Conservation (phyloP, 1,284 basidiomycete genomes). For the Anthracocystis panici-leucophaei region DNA sequence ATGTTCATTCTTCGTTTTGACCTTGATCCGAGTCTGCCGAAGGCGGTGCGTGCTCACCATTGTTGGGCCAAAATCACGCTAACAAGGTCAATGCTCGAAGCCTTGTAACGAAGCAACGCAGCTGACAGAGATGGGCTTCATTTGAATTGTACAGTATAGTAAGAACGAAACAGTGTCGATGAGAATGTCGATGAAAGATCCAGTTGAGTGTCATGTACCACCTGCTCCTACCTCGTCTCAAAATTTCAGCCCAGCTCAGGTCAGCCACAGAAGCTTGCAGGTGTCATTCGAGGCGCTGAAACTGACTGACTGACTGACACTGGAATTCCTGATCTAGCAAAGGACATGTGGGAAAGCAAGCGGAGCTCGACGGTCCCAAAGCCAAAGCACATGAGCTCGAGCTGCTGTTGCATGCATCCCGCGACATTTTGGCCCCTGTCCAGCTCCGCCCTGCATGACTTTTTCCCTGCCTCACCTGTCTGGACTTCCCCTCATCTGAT, state of each 20-base stretch:
- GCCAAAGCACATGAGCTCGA: conserved; percentile 17
- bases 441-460: conserved; percentile 30
- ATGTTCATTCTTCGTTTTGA: not conserved
- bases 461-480: not conserved
- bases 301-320: not conserved
- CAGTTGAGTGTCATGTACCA: not conserved
- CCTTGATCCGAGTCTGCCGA: not conserved
- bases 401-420: conserved; percentile 30
- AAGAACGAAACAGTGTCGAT: not conserved
- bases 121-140: not conserved
- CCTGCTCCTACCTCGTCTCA: not conserved
- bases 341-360: conserved; percentile 1
- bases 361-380: not conserved
- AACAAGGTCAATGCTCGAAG: too few species aligned
- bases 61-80: conserved; percentile 29
- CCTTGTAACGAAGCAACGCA: not conserved
- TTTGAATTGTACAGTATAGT: not conserved
- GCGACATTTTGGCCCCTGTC: conserved; percentile 53
- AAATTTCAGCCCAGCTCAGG: not conserved
- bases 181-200: not conserved
- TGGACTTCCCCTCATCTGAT: too few species aligned
- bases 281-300: conserved; percentile 1
- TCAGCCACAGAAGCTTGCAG: not conserved
- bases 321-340: not conserved
- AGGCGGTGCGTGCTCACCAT: not conserved